These are phyloP conservation scores for Maudiozyma serrabonitensis DNA, from an alignment of 805 yeast genomes.

Conservation along the genomic window DNA sequence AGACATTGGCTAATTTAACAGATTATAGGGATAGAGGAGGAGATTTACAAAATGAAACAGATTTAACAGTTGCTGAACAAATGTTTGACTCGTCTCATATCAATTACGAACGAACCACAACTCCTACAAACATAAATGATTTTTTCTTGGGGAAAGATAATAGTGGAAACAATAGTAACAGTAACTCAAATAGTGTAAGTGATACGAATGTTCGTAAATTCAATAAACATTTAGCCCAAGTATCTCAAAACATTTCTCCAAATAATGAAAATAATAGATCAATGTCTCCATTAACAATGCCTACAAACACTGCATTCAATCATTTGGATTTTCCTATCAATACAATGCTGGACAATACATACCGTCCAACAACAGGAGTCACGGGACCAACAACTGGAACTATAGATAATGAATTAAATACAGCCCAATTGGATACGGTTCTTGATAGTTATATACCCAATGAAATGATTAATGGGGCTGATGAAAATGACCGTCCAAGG, in stretches of 20 bases:
- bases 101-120: neutral
- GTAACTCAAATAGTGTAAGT: neutral
- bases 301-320: neutral
- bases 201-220: neutral
- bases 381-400: neutral
- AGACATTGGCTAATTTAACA: neutral
- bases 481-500: neutral
- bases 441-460: conserved; percentile 2
- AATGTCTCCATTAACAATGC: neutral
- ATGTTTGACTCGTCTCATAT: conserved; percentile 1
- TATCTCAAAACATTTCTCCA: neutral
- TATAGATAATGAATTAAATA: neutral
- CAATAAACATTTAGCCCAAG: neutral
- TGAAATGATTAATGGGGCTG: neutral
- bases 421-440: conserved; percentile 5
- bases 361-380: neutral
- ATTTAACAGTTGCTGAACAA: neutral
- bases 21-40: too few species aligned
- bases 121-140: conserved; percentile 3
- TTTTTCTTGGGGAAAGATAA: neutral
- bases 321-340: neutral
- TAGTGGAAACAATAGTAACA: neutral
- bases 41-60: too few species aligned
- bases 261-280: neutral
- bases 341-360: neutral